Evolutionary conservation across 176 grass and related monocot genomes (phyloP).

Genomic region (Hyparrhenia diplandra): DNA sequence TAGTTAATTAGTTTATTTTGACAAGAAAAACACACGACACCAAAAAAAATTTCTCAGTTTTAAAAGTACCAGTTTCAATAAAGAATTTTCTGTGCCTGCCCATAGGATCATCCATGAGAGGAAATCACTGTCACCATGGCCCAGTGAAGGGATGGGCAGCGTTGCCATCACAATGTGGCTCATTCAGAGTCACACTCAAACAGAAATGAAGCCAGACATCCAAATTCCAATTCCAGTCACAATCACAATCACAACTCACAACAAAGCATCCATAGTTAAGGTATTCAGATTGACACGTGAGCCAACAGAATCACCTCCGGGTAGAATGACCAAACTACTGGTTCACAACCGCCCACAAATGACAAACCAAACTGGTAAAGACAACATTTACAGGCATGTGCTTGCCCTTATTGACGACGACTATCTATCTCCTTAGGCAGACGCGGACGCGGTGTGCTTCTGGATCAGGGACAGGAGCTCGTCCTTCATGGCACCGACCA

Average conservation of each 20-base stretch:
- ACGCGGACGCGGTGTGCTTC: background rate
- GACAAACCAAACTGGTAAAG: background rate
- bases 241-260: background rate
- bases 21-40: background rate
- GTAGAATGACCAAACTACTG: background rate
- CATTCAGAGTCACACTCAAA: background rate
- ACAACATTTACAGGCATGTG: background rate
- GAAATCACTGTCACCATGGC: background rate
- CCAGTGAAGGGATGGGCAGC: background rate
- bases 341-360: background rate
- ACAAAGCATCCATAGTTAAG: background rate
- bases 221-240: background rate
- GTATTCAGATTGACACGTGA: too few species aligned
- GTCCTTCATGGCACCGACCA: slow-evolving; percentile 52
- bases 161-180: background rate
- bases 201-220: background rate
- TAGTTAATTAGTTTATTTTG: too few species aligned
- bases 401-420: background rate
- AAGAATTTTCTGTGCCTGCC: too few species aligned
- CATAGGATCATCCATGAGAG: too few species aligned
- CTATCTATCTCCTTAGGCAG: background rate
- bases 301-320: too few species aligned
- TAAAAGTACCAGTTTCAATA: background rate
- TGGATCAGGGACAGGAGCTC: slow-evolving; percentile 26
- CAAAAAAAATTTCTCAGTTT: background rate